Base-by-base conservation (phyloP, 495 filamentous ascomycete species). In the Tuber calosporum region DNA sequence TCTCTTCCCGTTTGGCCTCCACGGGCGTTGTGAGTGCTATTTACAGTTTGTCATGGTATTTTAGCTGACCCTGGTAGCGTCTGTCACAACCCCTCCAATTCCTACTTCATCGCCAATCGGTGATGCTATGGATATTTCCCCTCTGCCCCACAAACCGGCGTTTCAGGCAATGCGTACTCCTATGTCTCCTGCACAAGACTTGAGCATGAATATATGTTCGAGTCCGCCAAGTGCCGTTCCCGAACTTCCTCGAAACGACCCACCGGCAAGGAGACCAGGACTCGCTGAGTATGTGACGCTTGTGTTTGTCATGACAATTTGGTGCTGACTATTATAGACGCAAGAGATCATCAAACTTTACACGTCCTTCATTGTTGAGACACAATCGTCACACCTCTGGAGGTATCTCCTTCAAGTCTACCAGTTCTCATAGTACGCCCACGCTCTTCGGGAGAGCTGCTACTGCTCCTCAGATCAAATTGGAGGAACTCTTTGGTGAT, bases 61-160 rank as follows among this genome's bases (percentile, higher is more conserved):
- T 67, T 78, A 45, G 77, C 81, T 84, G 83, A 73, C 68, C 15
- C 58, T 68, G 73, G 67, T 77, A 90, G 92, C 92, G 81, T 87
- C 86, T 77, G 86, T 91, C 80, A 95, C 90, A 11, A 97, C 94
- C 9, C 94, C 95, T 68, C 92, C 92, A 17, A 85, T 94, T 26
- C 90, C 90, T 58, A 87, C 89, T 3, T 96, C 94, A 17, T 97
- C 95, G 9, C 94, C 94, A 17, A 87, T 86, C 20, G 84, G 88
- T 74, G 93, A 97, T 75, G 84, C 86, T 45, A 97, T 98, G 93
- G 96, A 98, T 78, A 90, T 97, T 84, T 97, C 94, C 34, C 95
- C 95, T 19, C 83, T 98, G 53, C 95, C 94, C 19, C 94, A 97
- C 82, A 99, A 97, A 84, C 86, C 87, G 36, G 82, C 75, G 22